These are phyloP conservation scores for Cytospora paraplurivora DNA, from an alignment of 2,329 filamentous ascomycete species.

Conservation along the genomic window DNA sequence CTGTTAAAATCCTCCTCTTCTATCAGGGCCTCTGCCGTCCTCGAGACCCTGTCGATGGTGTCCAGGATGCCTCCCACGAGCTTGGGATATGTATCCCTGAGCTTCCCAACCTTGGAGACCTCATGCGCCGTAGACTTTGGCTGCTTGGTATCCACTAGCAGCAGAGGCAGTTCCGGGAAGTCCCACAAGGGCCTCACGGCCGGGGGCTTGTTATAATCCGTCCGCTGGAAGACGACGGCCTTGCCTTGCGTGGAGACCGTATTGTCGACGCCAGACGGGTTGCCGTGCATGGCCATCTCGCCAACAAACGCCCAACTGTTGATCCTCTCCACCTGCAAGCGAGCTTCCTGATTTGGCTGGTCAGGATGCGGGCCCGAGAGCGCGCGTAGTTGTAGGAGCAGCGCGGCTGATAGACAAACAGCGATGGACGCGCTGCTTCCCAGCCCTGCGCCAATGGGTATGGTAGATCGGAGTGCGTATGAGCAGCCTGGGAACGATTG, in stretches of 20 bases:
- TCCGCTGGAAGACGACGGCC: conserved; percentile 85
- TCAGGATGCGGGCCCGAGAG: conserved; percentile 90
- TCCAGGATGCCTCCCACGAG: conserved; percentile 82
- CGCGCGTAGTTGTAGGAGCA: conserved; percentile 85
- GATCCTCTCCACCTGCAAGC: conserved; percentile 88
- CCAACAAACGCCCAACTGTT: conserved; percentile 97
- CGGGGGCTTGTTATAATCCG: conserved; percentile 76
- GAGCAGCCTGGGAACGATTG: conserved; percentile 77
- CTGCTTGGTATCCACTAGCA: conserved; percentile 88
- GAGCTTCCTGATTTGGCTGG: conserved; percentile 84
- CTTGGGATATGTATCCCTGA: conserved; percentile 72
- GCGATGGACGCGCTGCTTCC: conserved; percentile 94
- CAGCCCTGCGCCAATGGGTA: conserved; percentile 87
- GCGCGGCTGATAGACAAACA: conserved; percentile 81
- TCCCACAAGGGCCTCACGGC: conserved; percentile 75
- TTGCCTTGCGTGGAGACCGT: conserved; percentile 93
- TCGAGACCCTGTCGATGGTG: conserved; percentile 75
- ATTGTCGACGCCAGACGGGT: conserved; percentile 95
- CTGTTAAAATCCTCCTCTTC: conserved; percentile 68
- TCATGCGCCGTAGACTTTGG: conserved; percentile 82
- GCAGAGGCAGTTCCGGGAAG: conserved; percentile 88
- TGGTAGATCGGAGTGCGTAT: conserved; percentile 90
- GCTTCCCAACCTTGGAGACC: conserved; percentile 78
- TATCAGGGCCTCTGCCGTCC: conserved; percentile 57
- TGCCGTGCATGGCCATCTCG: conserved; percentile 96